Percentiles rank a stretch among this genome's conserved stretches.
Conservation (phyloP, 2,329 filamentous ascomycete genomes). For the Aspergillus fumigatus region DNA sequence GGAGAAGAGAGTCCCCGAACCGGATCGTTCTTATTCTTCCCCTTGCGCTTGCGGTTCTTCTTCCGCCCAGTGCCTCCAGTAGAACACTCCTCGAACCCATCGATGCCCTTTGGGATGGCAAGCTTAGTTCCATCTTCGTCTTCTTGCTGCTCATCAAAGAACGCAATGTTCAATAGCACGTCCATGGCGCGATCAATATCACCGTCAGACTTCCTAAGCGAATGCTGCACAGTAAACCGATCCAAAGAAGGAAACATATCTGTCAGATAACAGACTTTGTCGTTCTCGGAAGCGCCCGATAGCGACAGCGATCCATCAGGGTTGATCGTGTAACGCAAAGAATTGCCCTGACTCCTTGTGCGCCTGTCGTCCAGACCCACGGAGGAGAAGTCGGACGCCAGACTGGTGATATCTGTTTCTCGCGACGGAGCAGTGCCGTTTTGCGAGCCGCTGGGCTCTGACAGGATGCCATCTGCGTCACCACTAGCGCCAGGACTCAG, state of each 20-base stretch:
- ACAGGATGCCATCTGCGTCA: constrained; percentile 20
- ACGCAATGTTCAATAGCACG: constrained; percentile 72
- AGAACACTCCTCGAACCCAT: constrained; percentile 67
- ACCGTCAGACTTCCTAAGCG: constrained; percentile 62
- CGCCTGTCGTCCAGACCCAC: constrained; percentile 24
- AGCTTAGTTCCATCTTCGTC: constrained; percentile 43
- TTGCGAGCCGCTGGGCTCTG: constrained; percentile 26
- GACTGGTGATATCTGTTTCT: constrained; percentile 48
- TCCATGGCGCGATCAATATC: constrained; percentile 70
- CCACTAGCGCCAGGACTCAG: constrained; percentile 20
- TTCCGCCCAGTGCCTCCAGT: constrained; percentile 37
- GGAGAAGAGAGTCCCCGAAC: constrained; percentile 17
- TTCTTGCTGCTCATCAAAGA: constrained; percentile 64
- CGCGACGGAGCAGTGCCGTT: constrained; percentile 37
- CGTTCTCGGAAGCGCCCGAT: constrained; percentile 41
- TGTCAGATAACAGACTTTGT: constrained; percentile 60
- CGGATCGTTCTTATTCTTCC: constrained; percentile 30
- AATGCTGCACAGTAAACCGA: constrained; percentile 59
- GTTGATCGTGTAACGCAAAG: constrained; percentile 23
- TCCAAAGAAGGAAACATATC: constrained; percentile 70
- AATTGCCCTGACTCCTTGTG: constrained; percentile 6
- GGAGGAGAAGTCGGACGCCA: constrained; percentile 45
- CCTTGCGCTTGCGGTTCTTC: constrained; percentile 42
- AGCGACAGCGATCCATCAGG: constrained; percentile 26
- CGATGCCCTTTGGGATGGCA: constrained; percentile 64